Conservation (phyloP, 345 rosid genomes). For the Orychophragmus violaceus region DNA sequence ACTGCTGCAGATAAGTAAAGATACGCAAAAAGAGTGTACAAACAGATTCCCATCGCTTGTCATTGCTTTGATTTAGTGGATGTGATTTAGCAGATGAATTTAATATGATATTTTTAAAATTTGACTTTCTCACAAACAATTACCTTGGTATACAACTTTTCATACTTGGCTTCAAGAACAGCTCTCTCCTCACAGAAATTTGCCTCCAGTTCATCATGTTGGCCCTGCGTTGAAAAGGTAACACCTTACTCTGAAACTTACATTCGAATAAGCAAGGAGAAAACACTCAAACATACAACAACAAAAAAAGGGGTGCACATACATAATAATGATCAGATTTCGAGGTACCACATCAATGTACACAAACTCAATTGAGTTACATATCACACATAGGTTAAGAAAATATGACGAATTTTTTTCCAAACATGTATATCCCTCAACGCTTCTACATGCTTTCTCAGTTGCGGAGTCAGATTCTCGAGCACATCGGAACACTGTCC, state of each 20-base stretch:
- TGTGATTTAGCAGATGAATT: not conserved
- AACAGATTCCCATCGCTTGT: too few relatives aligned
- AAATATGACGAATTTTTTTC: not conserved
- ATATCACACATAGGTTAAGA: not conserved
- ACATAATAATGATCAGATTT: not conserved
- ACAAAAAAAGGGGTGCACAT: not conserved
- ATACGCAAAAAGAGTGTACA: too few relatives aligned
- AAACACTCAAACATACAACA: not conserved
- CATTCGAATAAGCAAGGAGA: not conserved
- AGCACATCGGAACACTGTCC: constrained; percentile 56
- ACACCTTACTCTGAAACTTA: not conserved
- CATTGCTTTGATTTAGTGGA: too few relatives aligned
- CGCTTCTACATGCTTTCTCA: constrained; percentile 71
- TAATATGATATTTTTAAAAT: not conserved
- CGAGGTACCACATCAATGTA: not conserved
- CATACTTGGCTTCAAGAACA: too few relatives aligned
- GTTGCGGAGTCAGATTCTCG: constrained; percentile 52
- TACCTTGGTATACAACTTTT: constrained; percentile 64
- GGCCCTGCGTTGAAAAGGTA: constrained; percentile 36
- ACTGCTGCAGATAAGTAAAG: too few relatives aligned
- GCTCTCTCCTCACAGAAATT: too few relatives aligned
- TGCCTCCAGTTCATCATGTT: constrained; percentile 72
- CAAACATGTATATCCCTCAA: constrained; percentile 81
- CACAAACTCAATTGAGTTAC: not conserved
- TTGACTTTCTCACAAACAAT: not conserved